A percentile compares a stretch with the other conserved stretches of the same genome.
Evolutionary conservation across 192 early-diverging fungal genomes (phyloP).

Genomic region (Coemansia erecta): DNA sequence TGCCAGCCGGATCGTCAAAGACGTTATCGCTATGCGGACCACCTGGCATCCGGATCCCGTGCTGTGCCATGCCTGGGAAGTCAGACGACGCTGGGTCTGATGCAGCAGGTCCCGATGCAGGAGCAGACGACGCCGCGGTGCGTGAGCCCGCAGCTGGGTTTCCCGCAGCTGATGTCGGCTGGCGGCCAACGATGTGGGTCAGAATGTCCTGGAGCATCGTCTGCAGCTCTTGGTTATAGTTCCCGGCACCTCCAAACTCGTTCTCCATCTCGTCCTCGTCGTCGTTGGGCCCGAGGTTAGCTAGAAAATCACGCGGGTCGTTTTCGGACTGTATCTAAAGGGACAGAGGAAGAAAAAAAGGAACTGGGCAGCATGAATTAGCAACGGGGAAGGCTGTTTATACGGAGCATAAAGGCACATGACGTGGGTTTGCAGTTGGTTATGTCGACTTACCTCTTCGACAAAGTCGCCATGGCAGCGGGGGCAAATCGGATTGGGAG

Average conservation of each 20-base stretch:
- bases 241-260: slow-evolving; percentile 56
- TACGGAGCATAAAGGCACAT: background rate
- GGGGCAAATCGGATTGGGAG: slow-evolving; percentile 77
- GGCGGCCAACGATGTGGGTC: slow-evolving; percentile 35
- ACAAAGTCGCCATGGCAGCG: slow-evolving; percentile 76
- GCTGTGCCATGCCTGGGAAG: background rate
- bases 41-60: slow-evolving; percentile 9
- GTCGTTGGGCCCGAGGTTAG: slow-evolving; percentile 13
- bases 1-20: background rate
- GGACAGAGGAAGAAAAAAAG: background rate
- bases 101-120: background rate
- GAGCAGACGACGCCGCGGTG: background rate
- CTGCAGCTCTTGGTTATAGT: slow-evolving; percentile 50
- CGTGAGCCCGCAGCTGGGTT: background rate
- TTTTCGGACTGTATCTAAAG: slow-evolving; percentile 39
- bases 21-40: slow-evolving; percentile 12
- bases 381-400: background rate
- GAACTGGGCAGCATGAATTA: background rate
- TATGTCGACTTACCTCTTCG: slow-evolving; percentile 62
- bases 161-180: background rate
- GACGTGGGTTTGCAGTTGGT: background rate
- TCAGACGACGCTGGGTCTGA: background rate
- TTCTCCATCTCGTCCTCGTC: slow-evolving; percentile 53
- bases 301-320: slow-evolving; percentile 48
- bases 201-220: slow-evolving; percentile 44